phyloP scores from a whole-genome alignment of 495 filamentous ascomycete genomes.

The Letharia columbiana region DNA sequence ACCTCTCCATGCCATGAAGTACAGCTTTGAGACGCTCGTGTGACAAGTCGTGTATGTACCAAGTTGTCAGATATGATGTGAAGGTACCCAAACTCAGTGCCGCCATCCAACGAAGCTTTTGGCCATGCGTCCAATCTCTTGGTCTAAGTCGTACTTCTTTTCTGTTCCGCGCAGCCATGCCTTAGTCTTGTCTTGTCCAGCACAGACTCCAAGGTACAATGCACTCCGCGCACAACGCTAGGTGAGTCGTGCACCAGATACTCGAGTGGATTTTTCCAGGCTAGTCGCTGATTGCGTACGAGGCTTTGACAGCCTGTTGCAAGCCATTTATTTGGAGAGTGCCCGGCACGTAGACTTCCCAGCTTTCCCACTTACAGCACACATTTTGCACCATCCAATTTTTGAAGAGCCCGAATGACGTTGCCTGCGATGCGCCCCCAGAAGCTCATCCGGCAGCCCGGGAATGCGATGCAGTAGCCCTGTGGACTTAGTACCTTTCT shows the following conservation, averaged over 20 bases:
- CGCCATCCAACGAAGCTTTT: conserved; percentile 17
- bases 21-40: conserved; percentile 16
- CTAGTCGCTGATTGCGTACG: not conserved
- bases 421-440: conserved; percentile 19
- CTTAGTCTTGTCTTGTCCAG: conserved; percentile 23
- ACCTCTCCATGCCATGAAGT: not conserved
- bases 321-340: conserved; percentile 8
- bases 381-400: conserved; percentile 14
- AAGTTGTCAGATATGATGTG: conserved; percentile 22
- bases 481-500: not conserved
- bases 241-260: not conserved
- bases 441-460: conserved; percentile 21
- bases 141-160: conserved; percentile 18
- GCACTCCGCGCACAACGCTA: not conserved
- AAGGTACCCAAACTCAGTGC: conserved; percentile 15
- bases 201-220: not conserved
- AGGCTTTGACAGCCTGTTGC: conserved; percentile 13
- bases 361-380: conserved; percentile 21
- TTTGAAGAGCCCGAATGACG: conserved; percentile 15
- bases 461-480: conserved; percentile 19
- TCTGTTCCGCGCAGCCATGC: conserved; percentile 9
- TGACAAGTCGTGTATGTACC: conserved; percentile 17
- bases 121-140: conserved; percentile 22
- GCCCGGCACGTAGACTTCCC: conserved; percentile 10
- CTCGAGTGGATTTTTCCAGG: not conserved